phyloP scores from a whole-genome alignment of 2,329 filamentous ascomycete genomes.

The Pezicula neosporulosa region DNA sequence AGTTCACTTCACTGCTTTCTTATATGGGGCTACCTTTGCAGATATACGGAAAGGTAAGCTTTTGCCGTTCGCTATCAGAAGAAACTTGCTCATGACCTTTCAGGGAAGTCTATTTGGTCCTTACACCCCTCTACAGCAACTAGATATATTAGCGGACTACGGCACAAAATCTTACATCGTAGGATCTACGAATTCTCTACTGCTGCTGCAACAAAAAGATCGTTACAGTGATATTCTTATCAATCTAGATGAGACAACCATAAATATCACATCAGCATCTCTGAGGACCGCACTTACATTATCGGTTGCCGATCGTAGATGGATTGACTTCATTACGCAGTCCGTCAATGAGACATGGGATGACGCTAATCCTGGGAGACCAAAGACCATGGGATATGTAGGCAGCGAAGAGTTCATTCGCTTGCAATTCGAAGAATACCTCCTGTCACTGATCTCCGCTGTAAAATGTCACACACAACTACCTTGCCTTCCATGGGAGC shows the following conservation, averaged over 20 bases:
- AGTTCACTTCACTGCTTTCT: slow-evolving; percentile 79
- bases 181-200: slow-evolving; percentile 90
- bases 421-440: slow-evolving; percentile 94
- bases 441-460: slow-evolving; percentile 81
- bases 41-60: slow-evolving; percentile 79
- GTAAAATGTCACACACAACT: slow-evolving; percentile 88
- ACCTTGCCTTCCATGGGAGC: slow-evolving; percentile 48
- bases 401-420: slow-evolving; percentile 97
- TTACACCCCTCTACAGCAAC: slow-evolving; percentile 92
- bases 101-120: slow-evolving; percentile 92
- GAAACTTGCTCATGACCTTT: slow-evolving; percentile 7
- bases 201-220: slow-evolving; percentile 90
- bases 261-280: slow-evolving; percentile 79
- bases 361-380: slow-evolving; percentile 78
- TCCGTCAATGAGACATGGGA: slow-evolving; percentile 97
- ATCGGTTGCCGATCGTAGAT: slow-evolving; percentile 83
- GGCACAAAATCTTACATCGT: slow-evolving; percentile 97
- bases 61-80: not conserved
- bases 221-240: slow-evolving; percentile 95
- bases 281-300: slow-evolving; percentile 73
- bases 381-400: slow-evolving; percentile 92
- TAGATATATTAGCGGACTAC: slow-evolving; percentile 89
- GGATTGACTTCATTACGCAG: slow-evolving; percentile 95
- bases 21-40: slow-evolving; percentile 96
- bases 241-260: slow-evolving; percentile 85